A percentile compares a stretch with the other conserved stretches of the same genome.
Evolutionary conservation across 2,329 filamentous ascomycete genomes (phyloP).

Genomic region (Reticulascus tulasneorum): DNA sequence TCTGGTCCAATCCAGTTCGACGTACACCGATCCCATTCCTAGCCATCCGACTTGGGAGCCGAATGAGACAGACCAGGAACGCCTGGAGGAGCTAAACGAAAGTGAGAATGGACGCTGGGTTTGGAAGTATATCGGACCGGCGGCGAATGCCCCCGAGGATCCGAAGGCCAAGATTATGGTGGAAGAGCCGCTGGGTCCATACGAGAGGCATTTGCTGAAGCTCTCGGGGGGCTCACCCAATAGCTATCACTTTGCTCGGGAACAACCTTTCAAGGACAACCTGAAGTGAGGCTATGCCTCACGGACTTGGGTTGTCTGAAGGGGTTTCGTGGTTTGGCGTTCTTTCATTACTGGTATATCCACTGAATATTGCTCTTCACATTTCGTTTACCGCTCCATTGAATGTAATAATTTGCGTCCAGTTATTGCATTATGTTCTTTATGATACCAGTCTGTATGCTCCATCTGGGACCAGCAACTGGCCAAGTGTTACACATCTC

Average conservation of each 20-base stretch:
- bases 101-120: constrained; percentile 39
- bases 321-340: too few species aligned
- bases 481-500: too few species aligned
- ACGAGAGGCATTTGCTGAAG: constrained; percentile 44
- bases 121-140: constrained; percentile 49
- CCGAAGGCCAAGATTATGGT: constrained; percentile 39
- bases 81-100: constrained; percentile 14
- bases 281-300: too few species aligned
- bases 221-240: constrained; percentile 40
- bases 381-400: too few species aligned
- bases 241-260: constrained; percentile 21
- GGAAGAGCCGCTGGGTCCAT: constrained; percentile 51
- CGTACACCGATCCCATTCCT: constrained; percentile 30
- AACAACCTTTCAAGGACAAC: too few species aligned
- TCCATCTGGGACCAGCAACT: too few species aligned
- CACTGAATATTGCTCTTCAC: too few species aligned
- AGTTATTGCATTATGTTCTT: too few species aligned
- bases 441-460: too few species aligned
- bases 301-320: too few species aligned
- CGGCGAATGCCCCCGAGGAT: constrained; percentile 34
- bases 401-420: too few species aligned
- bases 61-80: constrained; percentile 16
- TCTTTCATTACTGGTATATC: too few species aligned
- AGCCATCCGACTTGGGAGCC: constrained; percentile 28
- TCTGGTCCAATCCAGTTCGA: constrained; percentile 28